phyloP scores from a whole-genome alignment of 1,139 yeast genomes.

The Debaryomyces sp. region DNA sequence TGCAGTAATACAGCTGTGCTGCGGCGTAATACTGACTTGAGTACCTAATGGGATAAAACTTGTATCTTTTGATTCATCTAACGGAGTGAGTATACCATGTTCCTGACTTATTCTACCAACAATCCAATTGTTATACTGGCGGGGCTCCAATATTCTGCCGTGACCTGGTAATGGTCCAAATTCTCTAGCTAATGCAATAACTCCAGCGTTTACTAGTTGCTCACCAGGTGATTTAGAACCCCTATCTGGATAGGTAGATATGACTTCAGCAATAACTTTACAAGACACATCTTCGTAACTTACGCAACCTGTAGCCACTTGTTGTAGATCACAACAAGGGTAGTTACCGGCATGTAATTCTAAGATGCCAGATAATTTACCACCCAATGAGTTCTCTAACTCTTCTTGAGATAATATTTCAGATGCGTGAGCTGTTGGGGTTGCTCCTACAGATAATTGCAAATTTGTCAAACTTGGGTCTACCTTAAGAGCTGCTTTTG shows the following conservation, averaged over 20 bases:
- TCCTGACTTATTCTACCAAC: conserved; percentile 66
- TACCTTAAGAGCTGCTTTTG: conserved; percentile 36
- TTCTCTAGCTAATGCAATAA: conserved; percentile 69
- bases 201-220: conserved; percentile 72
- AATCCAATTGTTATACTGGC: conserved; percentile 50
- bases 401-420: conserved; percentile 27
- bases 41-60: conserved; percentile 55
- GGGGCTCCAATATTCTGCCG: conserved; percentile 43
- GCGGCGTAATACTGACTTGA: conserved; percentile 61
- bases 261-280: conserved; percentile 62
- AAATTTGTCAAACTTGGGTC: conserved; percentile 29
- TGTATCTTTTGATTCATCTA: conserved; percentile 23
- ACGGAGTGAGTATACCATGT: conserved; percentile 58
- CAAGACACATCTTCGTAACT: conserved; percentile 52
- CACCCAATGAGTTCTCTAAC: conserved; percentile 23
- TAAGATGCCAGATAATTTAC: conserved; percentile 46
- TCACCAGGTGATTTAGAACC: conserved; percentile 56
- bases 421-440: conserved; percentile 77
- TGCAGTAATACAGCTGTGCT: conserved; percentile 76
- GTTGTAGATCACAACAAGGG: conserved; percentile 74
- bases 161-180: conserved; percentile 53
- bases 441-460: conserved; percentile 70
- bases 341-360: conserved; percentile 85
- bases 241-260: conserved; percentile 59
- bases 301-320: conserved; percentile 67